Conservation (phyloP, 257 asterid species). For the Rauvolfia tetraphylla region DNA sequence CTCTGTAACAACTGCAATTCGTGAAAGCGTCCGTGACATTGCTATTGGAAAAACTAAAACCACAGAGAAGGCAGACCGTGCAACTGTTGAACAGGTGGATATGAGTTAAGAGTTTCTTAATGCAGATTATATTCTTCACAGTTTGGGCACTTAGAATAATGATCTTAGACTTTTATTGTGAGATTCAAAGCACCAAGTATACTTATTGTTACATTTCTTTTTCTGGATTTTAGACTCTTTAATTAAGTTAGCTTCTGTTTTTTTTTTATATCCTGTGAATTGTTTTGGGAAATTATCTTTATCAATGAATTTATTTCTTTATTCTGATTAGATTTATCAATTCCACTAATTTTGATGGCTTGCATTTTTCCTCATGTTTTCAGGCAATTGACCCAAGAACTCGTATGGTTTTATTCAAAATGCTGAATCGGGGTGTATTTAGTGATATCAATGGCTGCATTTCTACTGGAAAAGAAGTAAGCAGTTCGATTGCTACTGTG, state of each 20-base stretch:
- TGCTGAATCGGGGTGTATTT: slow-evolving; percentile 79
- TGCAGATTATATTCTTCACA: neutral
- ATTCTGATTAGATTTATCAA: neutral
- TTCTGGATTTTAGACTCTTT: neutral
- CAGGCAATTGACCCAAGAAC: slow-evolving; percentile 99
- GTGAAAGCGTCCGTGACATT: slow-evolving; percentile 89
- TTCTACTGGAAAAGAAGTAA: slow-evolving; percentile 98
- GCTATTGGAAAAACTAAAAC: slow-evolving; percentile 85
- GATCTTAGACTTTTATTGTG: neutral
- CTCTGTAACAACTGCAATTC: slow-evolving; percentile 94
- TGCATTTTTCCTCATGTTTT: slow-evolving; percentile 20
- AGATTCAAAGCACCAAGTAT: neutral
- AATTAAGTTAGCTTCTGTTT: neutral
- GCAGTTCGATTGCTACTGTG: slow-evolving; percentile 8
- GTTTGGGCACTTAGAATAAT: neutral
- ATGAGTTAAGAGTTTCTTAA: neutral
- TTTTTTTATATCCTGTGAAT: neutral
- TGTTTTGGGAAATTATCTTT: neutral
- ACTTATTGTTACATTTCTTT: neutral
- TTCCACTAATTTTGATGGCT: neutral
- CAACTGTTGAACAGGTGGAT: slow-evolving; percentile 92
- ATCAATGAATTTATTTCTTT: neutral
- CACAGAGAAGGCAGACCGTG: slow-evolving; percentile 93
- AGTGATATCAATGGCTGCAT: slow-evolving; percentile 93
- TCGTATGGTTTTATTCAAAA: slow-evolving; percentile 91